A percentile compares a stretch with the other conserved stretches of the same genome.
Evolutionary conservation across 805 yeast species (phyloP).

Genomic region (Kluyveromyces nonfermentans): DNA sequence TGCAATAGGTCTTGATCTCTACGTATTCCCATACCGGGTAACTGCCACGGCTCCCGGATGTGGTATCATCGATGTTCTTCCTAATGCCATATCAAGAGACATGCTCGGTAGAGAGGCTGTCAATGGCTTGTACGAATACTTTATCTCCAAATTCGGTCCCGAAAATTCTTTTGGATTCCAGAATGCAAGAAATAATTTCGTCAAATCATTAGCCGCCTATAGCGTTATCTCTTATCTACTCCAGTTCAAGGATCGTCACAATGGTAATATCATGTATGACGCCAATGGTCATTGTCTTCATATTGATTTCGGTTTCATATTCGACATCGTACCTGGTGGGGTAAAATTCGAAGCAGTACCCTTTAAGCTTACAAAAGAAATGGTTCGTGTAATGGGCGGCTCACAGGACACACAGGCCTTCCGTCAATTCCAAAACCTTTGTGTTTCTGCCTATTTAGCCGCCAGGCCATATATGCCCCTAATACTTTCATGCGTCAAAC

Average conservation of each 20-base stretch:
- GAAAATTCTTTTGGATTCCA: conserved; percentile 86
- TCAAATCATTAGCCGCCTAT: conserved; percentile 90
- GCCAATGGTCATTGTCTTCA: conserved; percentile 91
- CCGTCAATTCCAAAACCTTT: conserved; percentile 88
- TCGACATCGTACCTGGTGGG: conserved; percentile 98
- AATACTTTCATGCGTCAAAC: conserved; percentile 74
- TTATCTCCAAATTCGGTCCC: conserved; percentile 87
- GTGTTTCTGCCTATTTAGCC: conserved; percentile 85
- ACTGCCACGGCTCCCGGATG: conserved; percentile 99
- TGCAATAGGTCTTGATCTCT: conserved; percentile 78
- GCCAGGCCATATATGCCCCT: conserved; percentile 82
- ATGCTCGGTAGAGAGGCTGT: conserved; percentile 99
- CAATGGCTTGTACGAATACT: conserved; percentile 90
- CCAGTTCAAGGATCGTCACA: conserved; percentile 95
- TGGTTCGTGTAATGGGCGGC: conserved; percentile 97
- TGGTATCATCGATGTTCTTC: conserved; percentile 96
- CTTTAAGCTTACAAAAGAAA: conserved; percentile 89
- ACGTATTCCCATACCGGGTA: conserved; percentile 87
- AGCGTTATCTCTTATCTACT: conserved; percentile 82
- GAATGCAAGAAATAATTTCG: conserved; percentile 83
- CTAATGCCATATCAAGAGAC: conserved; percentile 91
- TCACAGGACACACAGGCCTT: conserved; percentile 74
- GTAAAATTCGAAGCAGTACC: conserved; percentile 98
- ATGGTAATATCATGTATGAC: conserved; percentile 96
- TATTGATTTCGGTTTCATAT: conserved; percentile 97